Base-by-base conservation (phyloP, 345 rosid genomes). In the Rhizophora apiculata region DNA sequence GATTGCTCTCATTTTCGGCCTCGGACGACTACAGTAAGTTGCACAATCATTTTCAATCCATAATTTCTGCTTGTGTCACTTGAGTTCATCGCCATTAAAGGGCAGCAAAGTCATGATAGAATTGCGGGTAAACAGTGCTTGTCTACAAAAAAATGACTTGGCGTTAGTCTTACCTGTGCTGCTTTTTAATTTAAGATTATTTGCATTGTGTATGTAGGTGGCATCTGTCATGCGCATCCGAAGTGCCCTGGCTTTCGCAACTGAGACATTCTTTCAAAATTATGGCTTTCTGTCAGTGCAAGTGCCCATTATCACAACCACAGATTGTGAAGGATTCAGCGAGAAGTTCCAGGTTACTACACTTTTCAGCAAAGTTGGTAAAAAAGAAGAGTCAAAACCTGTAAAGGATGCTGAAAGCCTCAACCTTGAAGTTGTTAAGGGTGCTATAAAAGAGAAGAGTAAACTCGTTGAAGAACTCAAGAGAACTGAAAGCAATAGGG, bases 401-500 rank as follows among this genome's bases (percentile, higher is more conserved):
- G 29, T 43, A 9, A 65, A 68, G 51, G 85, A 60, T 19, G 31
- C 71, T 19, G 90, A 78, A 39, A 83, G 73, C 62, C 71, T 81
- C 51, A 78, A 76, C 76, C 79, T 85, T 72, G 90, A 88, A 21
- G 73, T 43, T 2, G 66, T 95, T 30, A 89, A 87, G 84, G 86
- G 85, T 73, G 85, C 93, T 13, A 72, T 87, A 34, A 84, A 73
- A 65, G 93, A 88, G 76, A 95, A 95, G 73, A 83, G 73, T 27
- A 79, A 69, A 39, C 63, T 73, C n/a, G 81, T 92, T 65, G 88
- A 88, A 54, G 83, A 89, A 72, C 96, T 95, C 65, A 86, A 85
- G 79, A 86, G 96, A 79, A 87, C 79, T 52, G 96, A 89, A 7
- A 95, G 96, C 88, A 85, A 95, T 71, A 68, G 68, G 69, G 97